phyloP scores from a whole-genome alignment of 2,329 filamentous ascomycete species.

The Grosmannia serpens region DNA sequence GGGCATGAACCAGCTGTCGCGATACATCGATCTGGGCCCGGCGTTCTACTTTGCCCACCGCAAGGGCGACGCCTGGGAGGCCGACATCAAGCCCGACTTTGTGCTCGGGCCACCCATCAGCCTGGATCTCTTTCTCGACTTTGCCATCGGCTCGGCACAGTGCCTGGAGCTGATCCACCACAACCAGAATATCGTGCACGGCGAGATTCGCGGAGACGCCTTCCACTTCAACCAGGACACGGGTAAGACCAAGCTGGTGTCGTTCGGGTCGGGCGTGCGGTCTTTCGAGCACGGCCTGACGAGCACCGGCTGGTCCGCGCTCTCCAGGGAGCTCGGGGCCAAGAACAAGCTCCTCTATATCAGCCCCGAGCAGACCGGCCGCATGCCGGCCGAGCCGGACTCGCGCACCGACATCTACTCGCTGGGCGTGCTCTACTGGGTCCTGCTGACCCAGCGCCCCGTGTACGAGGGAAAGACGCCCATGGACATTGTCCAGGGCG shows the following conservation, averaged over 20 bases:
- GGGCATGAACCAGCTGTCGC: constrained; percentile 59
- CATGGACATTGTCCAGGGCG: constrained; percentile 83
- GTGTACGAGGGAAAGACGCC: constrained; percentile 72
- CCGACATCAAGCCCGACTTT: constrained; percentile 27
- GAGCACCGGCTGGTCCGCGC: constrained; percentile 72
- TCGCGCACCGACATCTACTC: constrained; percentile 90
- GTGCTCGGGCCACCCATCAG: constrained; percentile 50
- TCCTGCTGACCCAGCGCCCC: constrained; percentile 64
- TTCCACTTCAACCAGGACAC: constrained; percentile 73
- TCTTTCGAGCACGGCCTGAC: constrained; percentile 84
- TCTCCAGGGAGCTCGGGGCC: constrained; percentile 75
- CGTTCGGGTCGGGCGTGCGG: constrained; percentile 75
- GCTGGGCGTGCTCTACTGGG: constrained; percentile 82
- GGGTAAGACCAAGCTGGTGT: constrained; percentile 64
- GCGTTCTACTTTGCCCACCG: constrained; percentile 52
- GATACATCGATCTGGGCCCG: constrained; percentile 67
- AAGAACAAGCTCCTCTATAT: constrained; percentile 87
- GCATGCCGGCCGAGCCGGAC: constrained; percentile 86
- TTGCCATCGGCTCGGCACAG: constrained; percentile 78
- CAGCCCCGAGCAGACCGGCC: constrained; percentile 87
- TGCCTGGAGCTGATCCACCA: constrained; percentile 89
- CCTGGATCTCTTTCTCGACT: constrained; percentile 71
- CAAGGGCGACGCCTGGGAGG: constrained; percentile 37
- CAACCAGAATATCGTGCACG: constrained; percentile 73
- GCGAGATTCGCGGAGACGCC: constrained; percentile 80